These are phyloP conservation scores for Fraxinus ornus DNA, from an alignment of 305 asterid species.

Conservation along the genomic window DNA sequence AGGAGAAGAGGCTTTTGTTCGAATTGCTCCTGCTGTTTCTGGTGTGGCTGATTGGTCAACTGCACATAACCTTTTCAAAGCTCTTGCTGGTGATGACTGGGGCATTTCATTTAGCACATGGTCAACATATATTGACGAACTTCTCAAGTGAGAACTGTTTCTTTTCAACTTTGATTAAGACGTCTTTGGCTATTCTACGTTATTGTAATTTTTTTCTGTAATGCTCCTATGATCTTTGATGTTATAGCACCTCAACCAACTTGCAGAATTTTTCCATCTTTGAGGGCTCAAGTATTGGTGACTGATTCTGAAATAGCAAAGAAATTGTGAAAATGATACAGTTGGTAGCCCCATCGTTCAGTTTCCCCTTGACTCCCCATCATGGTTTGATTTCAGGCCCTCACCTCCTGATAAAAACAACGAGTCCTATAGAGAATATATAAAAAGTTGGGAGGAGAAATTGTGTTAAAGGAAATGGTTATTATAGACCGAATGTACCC, in stretches of 20 bases:
- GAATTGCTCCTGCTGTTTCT: conserved; percentile 91
- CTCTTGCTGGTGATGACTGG: conserved; percentile 69
- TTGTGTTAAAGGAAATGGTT: not conserved
- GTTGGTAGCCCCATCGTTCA: not conserved
- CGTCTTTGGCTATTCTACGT: conserved; percentile 8
- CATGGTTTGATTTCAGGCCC: conserved; percentile 5
- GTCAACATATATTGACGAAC: conserved; percentile 76
- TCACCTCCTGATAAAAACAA: not conserved
- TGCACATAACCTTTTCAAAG: conserved; percentile 82
- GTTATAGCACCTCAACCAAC: not conserved
- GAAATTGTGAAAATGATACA: conserved; percentile 5
- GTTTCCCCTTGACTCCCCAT: not conserved
- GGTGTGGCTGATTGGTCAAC: conserved; percentile 94
- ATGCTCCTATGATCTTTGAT: not conserved
- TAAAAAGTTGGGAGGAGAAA: not conserved
- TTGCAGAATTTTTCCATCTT: not conserved
- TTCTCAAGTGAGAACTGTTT: conserved; percentile 70
- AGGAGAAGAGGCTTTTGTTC: conserved; percentile 93
- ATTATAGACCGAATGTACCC: not conserved
- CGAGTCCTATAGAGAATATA: not conserved
- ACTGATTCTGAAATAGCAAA: not conserved
- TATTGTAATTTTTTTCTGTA: not conserved
- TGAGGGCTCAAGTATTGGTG: not conserved
- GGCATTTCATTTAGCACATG: conserved; percentile 75
- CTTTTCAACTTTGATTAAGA: conserved; percentile 4